Percentiles rank a stretch among this genome's conserved stretches.
Evolutionary conservation across 768 basidiomycete species (phyloP).

Genomic region (Naganishia friedmannii): DNA sequence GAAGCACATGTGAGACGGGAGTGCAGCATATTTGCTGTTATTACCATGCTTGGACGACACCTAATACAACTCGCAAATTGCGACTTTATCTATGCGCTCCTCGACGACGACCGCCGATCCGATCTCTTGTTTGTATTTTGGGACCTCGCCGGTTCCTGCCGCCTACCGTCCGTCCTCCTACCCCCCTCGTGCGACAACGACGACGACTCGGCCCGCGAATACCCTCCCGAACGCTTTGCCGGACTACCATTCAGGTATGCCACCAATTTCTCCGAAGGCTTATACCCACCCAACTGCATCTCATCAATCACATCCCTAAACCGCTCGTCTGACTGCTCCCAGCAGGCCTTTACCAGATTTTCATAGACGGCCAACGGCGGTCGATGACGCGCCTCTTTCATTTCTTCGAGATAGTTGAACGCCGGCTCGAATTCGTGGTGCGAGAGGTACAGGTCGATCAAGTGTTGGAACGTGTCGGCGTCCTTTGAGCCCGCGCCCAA

Average conservation of each 20-base stretch:
- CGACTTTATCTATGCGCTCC: neutral
- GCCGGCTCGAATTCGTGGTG: conserved; percentile 77
- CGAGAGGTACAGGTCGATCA: conserved; percentile 69
- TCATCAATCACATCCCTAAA: conserved; percentile 67
- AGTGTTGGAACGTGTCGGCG: conserved; percentile 62
- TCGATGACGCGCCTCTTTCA: conserved; percentile 65
- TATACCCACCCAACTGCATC: conserved; percentile 55
- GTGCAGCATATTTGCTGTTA: neutral
- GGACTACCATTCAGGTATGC: neutral
- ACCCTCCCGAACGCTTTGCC: neutral
- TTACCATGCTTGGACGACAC: neutral
- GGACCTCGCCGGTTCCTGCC: neutral
- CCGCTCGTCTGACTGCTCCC: conserved; percentile 61
- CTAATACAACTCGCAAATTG: neutral
- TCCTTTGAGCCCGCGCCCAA: conserved; percentile 45
- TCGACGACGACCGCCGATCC: neutral
- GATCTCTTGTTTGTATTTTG: neutral
- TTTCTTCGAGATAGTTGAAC: conserved; percentile 83
- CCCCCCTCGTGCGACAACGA: no score
- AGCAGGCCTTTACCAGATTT: conserved; percentile 62
- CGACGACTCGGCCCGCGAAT: neutral
- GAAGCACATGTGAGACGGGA: neutral
- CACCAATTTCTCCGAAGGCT: neutral
- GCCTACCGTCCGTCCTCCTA: neutral
- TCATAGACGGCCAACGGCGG: conserved; percentile 62